phyloP scores from a whole-genome alignment of 176 grass and related monocot genomes.

The Dendrocalamus sinicus region DNA sequence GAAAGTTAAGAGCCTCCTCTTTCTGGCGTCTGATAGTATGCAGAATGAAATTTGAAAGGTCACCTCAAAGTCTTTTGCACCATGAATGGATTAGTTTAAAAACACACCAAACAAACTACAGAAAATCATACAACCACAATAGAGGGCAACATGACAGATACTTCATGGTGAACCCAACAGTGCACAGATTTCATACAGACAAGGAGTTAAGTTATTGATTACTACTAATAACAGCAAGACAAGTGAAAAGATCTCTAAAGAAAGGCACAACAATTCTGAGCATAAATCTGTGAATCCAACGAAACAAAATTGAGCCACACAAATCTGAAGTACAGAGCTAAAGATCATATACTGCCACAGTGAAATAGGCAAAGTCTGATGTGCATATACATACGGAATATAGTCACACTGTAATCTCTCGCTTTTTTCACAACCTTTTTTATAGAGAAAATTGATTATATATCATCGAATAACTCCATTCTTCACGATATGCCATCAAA shows the following conservation, averaged over 20 bases:
- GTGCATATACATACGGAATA: neutral
- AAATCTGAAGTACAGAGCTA: neutral
- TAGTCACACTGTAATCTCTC: neutral
- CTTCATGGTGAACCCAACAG: constrained; percentile 15
- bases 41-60: constrained; percentile 40
- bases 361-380: neutral
- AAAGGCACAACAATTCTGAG: neutral
- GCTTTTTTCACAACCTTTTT: neutral
- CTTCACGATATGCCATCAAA: too few species aligned
- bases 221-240: neutral
- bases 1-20: constrained; percentile 97
- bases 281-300: neutral
- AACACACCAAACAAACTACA: neutral
- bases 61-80: neutral
- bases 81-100: constrained; percentile 21
- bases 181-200: constrained; percentile 9
- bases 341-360: neutral
- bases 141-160: constrained; percentile 14
- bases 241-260: neutral
- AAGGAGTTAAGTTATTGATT: neutral
- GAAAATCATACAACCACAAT: constrained; percentile 15
- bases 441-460: too few species aligned
- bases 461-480: too few species aligned
- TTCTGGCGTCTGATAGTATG: constrained; percentile 75
- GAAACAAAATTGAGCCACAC: neutral